Conservation (phyloP, 2,329 filamentous ascomycete species). For the Pseudogymnoascus sp. region DNA sequence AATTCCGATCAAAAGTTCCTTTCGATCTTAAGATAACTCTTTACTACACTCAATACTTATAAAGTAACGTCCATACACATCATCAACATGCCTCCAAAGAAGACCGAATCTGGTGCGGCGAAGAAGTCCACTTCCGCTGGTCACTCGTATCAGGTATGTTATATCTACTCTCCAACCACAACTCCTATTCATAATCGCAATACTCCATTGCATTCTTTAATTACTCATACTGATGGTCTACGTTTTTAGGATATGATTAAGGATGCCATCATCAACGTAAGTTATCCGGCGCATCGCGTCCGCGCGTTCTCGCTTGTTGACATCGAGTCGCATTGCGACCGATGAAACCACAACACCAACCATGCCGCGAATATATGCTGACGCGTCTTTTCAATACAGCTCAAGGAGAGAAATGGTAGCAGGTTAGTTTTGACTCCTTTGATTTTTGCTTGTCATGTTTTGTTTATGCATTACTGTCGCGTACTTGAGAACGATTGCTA, state of each 20-base stretch:
- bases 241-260: slow-evolving; percentile 55
- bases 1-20: neutral
- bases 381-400: slow-evolving; percentile 38
- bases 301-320: slow-evolving; percentile 17
- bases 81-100: slow-evolving; percentile 13
- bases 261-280: slow-evolving; percentile 63
- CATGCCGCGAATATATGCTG: slow-evolving; percentile 23
- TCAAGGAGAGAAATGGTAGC: slow-evolving; percentile 64
- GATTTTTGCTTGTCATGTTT: slow-evolving; percentile 5
- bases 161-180: neutral
- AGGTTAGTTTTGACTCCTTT: slow-evolving; percentile 47
- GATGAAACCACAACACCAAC: slow-evolving; percentile 9
- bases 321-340: slow-evolving; percentile 11
- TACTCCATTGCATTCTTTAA: neutral
- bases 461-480: slow-evolving; percentile 4
- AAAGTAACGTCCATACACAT: neutral
- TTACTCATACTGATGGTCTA: neutral
- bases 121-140: slow-evolving; percentile 11
- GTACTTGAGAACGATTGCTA: slow-evolving; percentile 21
- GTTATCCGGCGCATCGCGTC: slow-evolving; percentile 46
- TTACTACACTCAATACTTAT: neutral
- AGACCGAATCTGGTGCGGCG: slow-evolving; percentile 7
- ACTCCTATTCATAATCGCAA: neutral
- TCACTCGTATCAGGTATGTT: slow-evolving; percentile 12
- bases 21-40: neutral